Percentiles rank a stretch among this genome's conserved stretches.
phyloP scores from a whole-genome alignment of 2,329 filamentous ascomycete species.

The Aspergillus latus region DNA sequence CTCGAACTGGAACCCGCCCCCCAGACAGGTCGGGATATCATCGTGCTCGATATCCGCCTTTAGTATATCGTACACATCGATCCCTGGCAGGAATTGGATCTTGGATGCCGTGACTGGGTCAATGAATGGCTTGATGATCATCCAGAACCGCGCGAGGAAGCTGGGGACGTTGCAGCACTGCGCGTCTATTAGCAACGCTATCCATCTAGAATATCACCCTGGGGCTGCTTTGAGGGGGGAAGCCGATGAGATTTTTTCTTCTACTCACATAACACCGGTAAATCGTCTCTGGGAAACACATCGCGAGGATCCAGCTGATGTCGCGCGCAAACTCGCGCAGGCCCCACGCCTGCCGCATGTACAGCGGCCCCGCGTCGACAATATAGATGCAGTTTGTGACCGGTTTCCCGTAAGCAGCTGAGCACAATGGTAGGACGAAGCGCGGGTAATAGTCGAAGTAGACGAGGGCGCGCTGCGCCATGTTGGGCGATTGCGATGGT shows the following conservation, averaged over 20 bases:
- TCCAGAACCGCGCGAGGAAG: constrained; percentile 27
- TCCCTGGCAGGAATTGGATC: neutral
- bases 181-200: neutral
- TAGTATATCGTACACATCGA: constrained; percentile 20
- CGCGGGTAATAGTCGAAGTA: constrained; percentile 22
- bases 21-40: constrained; percentile 24
- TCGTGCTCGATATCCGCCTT: constrained; percentile 18
- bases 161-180: constrained; percentile 24
- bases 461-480: constrained; percentile 24
- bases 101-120: constrained; percentile 29
- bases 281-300: constrained; percentile 30
- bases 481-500: constrained; percentile 12
- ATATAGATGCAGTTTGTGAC: constrained; percentile 23
- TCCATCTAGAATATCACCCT: no score
- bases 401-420: constrained; percentile 15
- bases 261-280: constrained; percentile 22
- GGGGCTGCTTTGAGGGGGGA: no score
- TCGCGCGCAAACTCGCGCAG: constrained; percentile 23
- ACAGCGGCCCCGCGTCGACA: constrained; percentile 22
- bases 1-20: constrained; percentile 21
- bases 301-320: constrained; percentile 26
- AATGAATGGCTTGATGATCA: constrained; percentile 24
- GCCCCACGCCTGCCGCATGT: constrained; percentile 25
- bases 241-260: no score
- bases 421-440: constrained; percentile 27